Percentiles rank a stretch among this genome's conserved stretches.
phyloP scores from a whole-genome alignment of 108 stramenopile species.

The Cylindrotheca closterium region DNA sequence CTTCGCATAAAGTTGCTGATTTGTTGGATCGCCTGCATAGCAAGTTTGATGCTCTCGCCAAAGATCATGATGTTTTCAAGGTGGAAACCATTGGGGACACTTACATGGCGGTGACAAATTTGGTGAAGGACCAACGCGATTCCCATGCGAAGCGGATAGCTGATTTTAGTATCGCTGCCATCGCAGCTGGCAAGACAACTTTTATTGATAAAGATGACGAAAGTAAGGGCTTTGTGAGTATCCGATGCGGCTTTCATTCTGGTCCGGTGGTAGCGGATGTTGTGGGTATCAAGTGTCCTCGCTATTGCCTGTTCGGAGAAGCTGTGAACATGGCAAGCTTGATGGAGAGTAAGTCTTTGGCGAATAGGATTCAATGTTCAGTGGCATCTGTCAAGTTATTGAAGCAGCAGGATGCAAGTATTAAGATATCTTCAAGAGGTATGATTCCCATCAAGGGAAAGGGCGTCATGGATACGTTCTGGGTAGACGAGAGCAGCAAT shows the following conservation, averaged over 20 bases:
- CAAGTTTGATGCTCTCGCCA: slow-evolving; percentile 50
- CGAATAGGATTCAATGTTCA: slow-evolving; percentile 11
- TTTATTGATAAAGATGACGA: slow-evolving; percentile 37
- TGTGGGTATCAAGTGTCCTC: slow-evolving; percentile 34
- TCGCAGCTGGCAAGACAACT: slow-evolving; percentile 35
- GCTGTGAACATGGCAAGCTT: slow-evolving; percentile 9
- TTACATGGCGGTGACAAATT: slow-evolving; percentile 50
- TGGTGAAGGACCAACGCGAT: slow-evolving; percentile 34
- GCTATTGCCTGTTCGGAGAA: slow-evolving; percentile 45
- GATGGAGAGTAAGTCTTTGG: slow-evolving; percentile 6
- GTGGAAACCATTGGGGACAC: slow-evolving; percentile 57
- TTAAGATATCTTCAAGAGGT: slow-evolving; percentile 33
- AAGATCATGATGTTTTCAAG: slow-evolving; percentile 34
- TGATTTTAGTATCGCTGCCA: slow-evolving; percentile 52
- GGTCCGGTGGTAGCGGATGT: slow-evolving; percentile 51
- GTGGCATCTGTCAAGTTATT: slow-evolving; percentile 34
- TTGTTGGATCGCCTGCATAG: slow-evolving; percentile 53
- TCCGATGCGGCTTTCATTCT: slow-evolving; percentile 56
- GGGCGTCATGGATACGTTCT: slow-evolving; percentile 40
- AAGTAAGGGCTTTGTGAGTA: slow-evolving; percentile 25
- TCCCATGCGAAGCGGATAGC: slow-evolving; percentile 65
- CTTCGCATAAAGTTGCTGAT: slow-evolving; percentile 29
- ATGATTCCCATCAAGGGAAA: slow-evolving; percentile 49
- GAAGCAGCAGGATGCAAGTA: slow-evolving; percentile 31
- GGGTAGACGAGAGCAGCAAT: slow-evolving; percentile 14